Base-by-base conservation (phyloP, 768 basidiomycete species). In the Pleurotus citrinopileatus region DNA sequence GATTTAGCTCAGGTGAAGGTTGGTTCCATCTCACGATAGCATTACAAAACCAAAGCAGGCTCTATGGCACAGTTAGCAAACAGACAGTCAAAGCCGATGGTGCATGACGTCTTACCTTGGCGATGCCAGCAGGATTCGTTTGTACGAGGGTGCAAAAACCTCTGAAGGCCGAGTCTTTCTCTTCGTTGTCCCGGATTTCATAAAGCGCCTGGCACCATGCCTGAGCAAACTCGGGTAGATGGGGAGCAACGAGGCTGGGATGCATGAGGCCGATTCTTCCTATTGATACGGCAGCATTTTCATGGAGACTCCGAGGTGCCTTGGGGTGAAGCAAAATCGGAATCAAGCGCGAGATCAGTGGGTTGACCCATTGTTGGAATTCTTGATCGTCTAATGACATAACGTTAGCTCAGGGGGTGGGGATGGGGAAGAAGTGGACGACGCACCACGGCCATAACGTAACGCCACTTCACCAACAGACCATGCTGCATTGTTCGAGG, bases 401-500 rank as follows among this genome's bases (percentile, higher is more conserved):
- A 37, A 48, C 10, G 27, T 22, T 20, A 46, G 54, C 17, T 13
- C 43, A 36, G 37, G 42, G 53, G 47, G 43, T 12, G 6, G 48
- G 44, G 26, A 20, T 13, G 20, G 29, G 15, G n/a, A 19, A 10
- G 17, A 17, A 40, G 19, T 3, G 60, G 51, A 51, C 52, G 12
- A 66, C 80, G 54, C 65, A 89, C 91, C 87, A 59, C 83, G 77
- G 50, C 93, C 91, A 65, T 91, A 94, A 43, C 94, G 91, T 57
- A 99, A 72, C 6, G 97, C 93, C 27, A 99, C 93, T 70, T 99
- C 97, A 40, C 97, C 97, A 25, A 97, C 94, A n/a, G 94, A 94
- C 97, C 97, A 99, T 1, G 96, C 96, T 8, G 97, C 97, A 65
- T 99, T 99, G 71, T 99, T 99, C 68, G 93, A 95, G 4, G 96